Evolutionary conservation across 2,329 filamentous ascomycete genomes (phyloP).

Genomic region (Onygenales sp.): DNA sequence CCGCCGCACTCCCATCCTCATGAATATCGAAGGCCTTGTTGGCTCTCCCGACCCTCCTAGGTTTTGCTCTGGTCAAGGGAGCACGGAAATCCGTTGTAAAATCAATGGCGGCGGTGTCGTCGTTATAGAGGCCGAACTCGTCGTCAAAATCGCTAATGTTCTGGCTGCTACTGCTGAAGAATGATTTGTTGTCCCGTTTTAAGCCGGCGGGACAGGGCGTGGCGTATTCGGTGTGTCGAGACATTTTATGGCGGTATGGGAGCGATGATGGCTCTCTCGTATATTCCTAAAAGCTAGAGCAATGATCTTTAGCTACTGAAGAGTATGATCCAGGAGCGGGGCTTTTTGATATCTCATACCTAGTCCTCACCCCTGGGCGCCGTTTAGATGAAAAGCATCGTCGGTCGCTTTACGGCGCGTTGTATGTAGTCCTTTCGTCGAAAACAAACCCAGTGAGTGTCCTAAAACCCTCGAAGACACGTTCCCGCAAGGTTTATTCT

Average conservation of each 20-base stretch:
- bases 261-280: neutral
- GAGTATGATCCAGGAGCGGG: neutral
- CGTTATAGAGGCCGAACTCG: constrained; percentile 15
- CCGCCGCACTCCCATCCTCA: constrained; percentile 20
- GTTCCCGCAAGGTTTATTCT: too few relatives aligned
- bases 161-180: constrained; percentile 12
- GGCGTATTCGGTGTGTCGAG: constrained; percentile 17
- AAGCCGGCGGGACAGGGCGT: constrained; percentile 26
- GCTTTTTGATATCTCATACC: too few relatives aligned
- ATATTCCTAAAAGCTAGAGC: too few relatives aligned
- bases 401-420: too few relatives aligned
- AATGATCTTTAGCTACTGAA: neutral
- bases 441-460: too few relatives aligned
- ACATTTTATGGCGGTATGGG: constrained; percentile 13
- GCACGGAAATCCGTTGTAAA: constrained; percentile 31
- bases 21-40: constrained; percentile 28
- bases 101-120: constrained; percentile 30
- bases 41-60: constrained; percentile 19
- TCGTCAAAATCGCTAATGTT: constrained; percentile 18
- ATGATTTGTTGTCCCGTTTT: constrained; percentile 11
- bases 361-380: too few relatives aligned
- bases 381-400: too few relatives aligned
- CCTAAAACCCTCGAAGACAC: too few relatives aligned
- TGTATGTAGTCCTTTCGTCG: too few relatives aligned
- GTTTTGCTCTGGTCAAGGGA: constrained; percentile 21